Conservation (phyloP, 371 early-diverging fungal genomes). For the Sporodiniella umbellata region DNA sequence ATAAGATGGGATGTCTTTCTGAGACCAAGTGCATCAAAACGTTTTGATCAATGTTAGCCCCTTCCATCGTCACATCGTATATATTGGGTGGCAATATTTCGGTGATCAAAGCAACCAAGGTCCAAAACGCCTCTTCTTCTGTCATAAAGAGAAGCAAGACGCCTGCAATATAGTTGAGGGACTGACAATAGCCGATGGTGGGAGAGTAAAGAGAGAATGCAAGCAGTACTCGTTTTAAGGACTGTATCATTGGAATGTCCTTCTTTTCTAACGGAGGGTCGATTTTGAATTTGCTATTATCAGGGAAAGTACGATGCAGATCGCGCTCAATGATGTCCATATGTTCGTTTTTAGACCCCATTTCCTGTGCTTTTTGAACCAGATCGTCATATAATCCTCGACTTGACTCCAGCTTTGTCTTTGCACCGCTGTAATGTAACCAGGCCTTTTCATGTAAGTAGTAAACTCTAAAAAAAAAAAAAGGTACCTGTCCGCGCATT, state of each 20-base stretch:
- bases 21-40: constrained; percentile 66
- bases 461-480: background rate
- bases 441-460: constrained; percentile 51
- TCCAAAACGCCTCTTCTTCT: constrained; percentile 85
- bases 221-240: constrained; percentile 66
- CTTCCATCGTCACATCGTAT: constrained; percentile 80
- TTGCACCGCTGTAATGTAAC: constrained; percentile 84
- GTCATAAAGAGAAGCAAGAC: constrained; percentile 74
- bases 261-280: constrained; percentile 19
- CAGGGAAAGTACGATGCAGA: constrained; percentile 83
- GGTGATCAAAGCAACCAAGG: constrained; percentile 68
- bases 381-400: constrained; percentile 61
- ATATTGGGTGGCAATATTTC: constrained; percentile 72
- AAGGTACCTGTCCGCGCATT: constrained; percentile 65
- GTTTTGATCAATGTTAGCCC: constrained; percentile 78
- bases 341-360: constrained; percentile 58
- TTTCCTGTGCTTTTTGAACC: constrained; percentile 48
- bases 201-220: constrained; percentile 67
- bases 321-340: constrained; percentile 81
- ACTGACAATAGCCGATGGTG: constrained; percentile 86
- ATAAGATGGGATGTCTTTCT: constrained; percentile 53
- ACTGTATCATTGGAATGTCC: constrained; percentile 57
- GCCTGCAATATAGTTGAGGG: constrained; percentile 84
- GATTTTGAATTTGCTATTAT: constrained; percentile 60
- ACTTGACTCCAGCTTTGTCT: constrained; percentile 56